These are phyloP conservation scores for Chrysanthemum lavandulifolium DNA, from an alignment of 129 eudicot species.

Conservation along the genomic window DNA sequence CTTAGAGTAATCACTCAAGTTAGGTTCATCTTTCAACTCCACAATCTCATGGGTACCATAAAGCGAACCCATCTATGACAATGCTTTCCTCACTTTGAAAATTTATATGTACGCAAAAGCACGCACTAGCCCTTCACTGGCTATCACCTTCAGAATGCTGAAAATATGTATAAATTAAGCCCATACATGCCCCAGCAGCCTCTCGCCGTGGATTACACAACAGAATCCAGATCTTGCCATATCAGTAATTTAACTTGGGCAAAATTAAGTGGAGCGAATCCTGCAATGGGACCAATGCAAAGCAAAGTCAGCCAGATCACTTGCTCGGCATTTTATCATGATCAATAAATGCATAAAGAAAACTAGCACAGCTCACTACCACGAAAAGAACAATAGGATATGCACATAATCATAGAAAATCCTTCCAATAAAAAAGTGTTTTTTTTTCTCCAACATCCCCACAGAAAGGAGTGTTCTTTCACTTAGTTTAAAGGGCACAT, in stretches of 20 bases:
- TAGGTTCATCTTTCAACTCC: constrained; percentile 60
- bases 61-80: constrained; percentile 45
- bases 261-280: constrained; percentile 18
- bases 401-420: neutral
- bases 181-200: constrained; percentile 12
- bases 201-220: constrained; percentile 6
- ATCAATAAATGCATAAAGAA: constrained; percentile 10
- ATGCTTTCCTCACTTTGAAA: neutral
- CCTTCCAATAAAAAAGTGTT: neutral
- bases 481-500: too few relatives aligned
- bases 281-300: constrained; percentile 33
- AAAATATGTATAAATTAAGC: neutral
- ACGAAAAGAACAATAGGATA: neutral
- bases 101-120: constrained; percentile 2
- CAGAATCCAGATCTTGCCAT: constrained; percentile 19
- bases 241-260: neutral
- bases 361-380: constrained; percentile 20
- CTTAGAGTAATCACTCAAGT: constrained; percentile 6
- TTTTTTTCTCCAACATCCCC: too few relatives aligned
- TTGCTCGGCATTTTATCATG: constrained; percentile 13
- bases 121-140: constrained; percentile 10
- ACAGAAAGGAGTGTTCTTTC: too few relatives aligned
- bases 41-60: constrained; percentile 69
- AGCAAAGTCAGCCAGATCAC: constrained; percentile 21
- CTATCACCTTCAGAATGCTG: neutral